phyloP scores from a whole-genome alignment of 2,329 filamentous ascomycete species.

The Colletotrichum sp. region DNA sequence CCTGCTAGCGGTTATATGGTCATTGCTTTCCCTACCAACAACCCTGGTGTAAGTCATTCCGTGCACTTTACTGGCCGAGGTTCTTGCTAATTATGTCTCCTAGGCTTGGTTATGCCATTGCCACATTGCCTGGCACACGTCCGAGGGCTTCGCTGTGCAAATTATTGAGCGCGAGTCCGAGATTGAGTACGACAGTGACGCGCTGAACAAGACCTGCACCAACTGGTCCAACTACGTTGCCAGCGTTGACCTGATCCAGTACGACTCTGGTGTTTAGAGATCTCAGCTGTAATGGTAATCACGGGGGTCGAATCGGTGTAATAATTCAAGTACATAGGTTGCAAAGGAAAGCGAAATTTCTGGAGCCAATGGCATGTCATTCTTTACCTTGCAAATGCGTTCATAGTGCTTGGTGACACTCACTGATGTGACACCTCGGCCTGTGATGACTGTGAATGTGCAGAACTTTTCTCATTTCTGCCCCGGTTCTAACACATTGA shows the following conservation, averaged over 20 bases:
- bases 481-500: neutral
- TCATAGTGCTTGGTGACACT: neutral
- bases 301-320: neutral
- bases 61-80: neutral
- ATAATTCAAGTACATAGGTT: neutral
- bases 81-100: neutral
- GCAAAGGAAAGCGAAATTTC: neutral
- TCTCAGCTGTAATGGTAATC: neutral
- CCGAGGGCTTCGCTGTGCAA: conserved; percentile 27
- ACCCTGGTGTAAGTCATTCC: conserved; percentile 42
- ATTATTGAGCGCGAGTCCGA: conserved; percentile 25
- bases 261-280: neutral
- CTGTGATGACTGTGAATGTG: neutral
- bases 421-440: neutral
- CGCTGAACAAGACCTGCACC: conserved; percentile 15
- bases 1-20: conserved; percentile 48
- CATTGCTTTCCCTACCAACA: conserved; percentile 54
- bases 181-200: conserved; percentile 18
- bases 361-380: neutral
- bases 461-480: neutral
- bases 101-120: conserved; percentile 53
- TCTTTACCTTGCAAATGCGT: neutral
- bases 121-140: conserved; percentile 51
- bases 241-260: neutral
- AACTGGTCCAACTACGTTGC: conserved; percentile 11